These are phyloP conservation scores for Colletotrichum chlorophyti DNA, from an alignment of 2,329 filamentous ascomycete genomes.

Conservation along the genomic window DNA sequence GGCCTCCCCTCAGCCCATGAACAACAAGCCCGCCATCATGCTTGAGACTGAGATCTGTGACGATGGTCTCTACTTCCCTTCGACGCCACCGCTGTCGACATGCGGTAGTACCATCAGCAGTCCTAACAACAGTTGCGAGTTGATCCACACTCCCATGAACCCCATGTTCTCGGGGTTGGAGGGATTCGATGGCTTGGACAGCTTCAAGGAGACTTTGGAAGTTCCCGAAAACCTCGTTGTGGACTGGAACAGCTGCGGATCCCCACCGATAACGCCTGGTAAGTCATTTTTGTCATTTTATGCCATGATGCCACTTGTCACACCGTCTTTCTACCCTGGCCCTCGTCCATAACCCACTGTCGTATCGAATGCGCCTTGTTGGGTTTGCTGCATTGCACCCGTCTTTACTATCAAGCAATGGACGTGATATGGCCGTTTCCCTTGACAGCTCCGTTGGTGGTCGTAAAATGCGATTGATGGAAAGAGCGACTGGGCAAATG, in stretches of 20 bases:
- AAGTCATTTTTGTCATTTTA: too few relatives aligned
- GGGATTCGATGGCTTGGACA: slow-evolving; percentile 59
- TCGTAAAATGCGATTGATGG: not conserved
- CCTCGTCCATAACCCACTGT: too few relatives aligned
- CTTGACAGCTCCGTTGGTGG: too few relatives aligned
- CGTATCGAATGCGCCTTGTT: too few relatives aligned
- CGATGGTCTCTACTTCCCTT: slow-evolving; percentile 75
- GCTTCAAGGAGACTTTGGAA: slow-evolving; percentile 74
- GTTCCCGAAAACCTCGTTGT: slow-evolving; percentile 76
- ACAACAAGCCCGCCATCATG: slow-evolving; percentile 75
- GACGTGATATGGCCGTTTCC: too few relatives aligned
- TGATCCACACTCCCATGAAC: slow-evolving; percentile 84
- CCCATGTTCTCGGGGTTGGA: slow-evolving; percentile 78
- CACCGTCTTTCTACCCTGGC: slow-evolving; percentile 1
- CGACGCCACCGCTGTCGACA: slow-evolving; percentile 86
- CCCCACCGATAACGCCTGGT: slow-evolving; percentile 92
- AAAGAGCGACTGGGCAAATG: too few relatives aligned
- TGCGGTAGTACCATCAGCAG: slow-evolving; percentile 87
- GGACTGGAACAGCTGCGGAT: slow-evolving; percentile 79
- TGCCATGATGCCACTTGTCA: too few relatives aligned
- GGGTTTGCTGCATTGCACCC: not conserved
- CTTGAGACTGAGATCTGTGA: slow-evolving; percentile 78
- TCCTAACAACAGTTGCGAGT: slow-evolving; percentile 74
- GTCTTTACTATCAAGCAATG: too few relatives aligned
- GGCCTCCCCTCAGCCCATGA: slow-evolving; percentile 75